These are phyloP conservation scores for Citrullus mucosospermus DNA, from an alignment of 306 rosid genomes.

Conservation along the genomic window DNA sequence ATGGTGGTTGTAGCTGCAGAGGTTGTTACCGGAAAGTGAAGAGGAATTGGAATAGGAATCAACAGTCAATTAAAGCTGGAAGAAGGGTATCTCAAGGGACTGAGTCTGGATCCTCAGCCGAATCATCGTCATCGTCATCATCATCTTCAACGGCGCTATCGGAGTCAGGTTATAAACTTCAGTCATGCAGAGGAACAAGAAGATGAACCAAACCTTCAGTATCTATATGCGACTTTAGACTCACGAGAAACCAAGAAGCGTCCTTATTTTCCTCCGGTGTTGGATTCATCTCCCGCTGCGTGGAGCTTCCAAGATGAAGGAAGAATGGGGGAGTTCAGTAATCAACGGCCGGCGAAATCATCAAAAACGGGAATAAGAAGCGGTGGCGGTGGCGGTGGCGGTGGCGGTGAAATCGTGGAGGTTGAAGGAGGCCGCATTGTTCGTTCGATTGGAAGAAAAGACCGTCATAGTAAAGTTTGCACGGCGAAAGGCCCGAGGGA, in stretches of 20 bases:
- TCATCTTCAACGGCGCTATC: conserved; percentile 10
- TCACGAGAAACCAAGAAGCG: not conserved
- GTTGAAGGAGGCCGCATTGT: conserved; percentile 86
- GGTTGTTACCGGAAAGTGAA: conserved; percentile 21
- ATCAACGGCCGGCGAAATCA: not conserved
- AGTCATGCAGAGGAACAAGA: conserved; percentile 19
- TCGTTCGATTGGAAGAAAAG: conserved; percentile 66
- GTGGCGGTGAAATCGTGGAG: conserved; percentile 62
- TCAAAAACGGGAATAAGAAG: conserved; percentile 26
- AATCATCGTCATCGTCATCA: conserved; percentile 12
- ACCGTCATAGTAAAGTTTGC: conserved; percentile 89
- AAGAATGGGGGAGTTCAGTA: conserved; percentile 43
- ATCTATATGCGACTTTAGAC: not conserved
- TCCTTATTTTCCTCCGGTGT: not conserved
- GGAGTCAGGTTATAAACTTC: conserved; percentile 11
- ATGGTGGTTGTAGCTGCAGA: conserved; percentile 19
- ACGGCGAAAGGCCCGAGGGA: conserved; percentile 86
- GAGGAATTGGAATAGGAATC: not conserved
- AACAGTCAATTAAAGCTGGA: conserved; percentile 44
- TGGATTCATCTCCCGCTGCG: not conserved
- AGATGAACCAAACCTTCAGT: conserved; percentile 16
- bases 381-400: conserved; percentile 13
- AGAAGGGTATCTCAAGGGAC: conserved; percentile 34
- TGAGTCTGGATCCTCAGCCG: conserved; percentile 82
- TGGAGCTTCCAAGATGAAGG: conserved; percentile 47